phyloP scores from a whole-genome alignment of 306 rosid genomes.

The Vigna unguiculata region DNA sequence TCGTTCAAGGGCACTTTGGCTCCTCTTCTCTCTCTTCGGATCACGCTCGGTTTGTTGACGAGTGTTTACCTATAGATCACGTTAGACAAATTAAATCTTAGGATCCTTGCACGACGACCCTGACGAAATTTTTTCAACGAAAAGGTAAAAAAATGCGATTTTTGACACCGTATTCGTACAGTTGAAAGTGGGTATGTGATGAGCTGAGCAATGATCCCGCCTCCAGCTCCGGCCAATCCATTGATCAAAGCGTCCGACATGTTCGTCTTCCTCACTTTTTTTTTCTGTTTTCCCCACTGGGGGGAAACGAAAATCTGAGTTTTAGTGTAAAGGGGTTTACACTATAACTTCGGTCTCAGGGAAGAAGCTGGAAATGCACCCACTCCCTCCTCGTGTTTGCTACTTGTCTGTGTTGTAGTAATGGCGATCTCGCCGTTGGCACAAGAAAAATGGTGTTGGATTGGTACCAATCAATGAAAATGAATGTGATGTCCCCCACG shows the following conservation, averaged over 20 bases:
- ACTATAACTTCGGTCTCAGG: not conserved
- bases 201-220: slow-evolving; percentile 98
- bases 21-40: slow-evolving; percentile 64
- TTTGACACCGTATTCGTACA: slow-evolving; percentile 43
- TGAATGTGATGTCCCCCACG: not conserved
- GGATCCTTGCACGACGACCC: not conserved
- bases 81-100: not conserved
- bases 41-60: slow-evolving; percentile 98
- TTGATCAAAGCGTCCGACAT: slow-evolving; percentile 99
- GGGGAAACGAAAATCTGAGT: slow-evolving; percentile 27
- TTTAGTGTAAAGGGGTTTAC: not conserved
- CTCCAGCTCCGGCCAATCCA: slow-evolving; percentile 97
- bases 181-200: slow-evolving; percentile 98
- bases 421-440: slow-evolving; percentile 7
- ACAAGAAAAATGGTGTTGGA: not conserved
- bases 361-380: slow-evolving; percentile 24
- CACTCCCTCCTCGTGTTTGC: not conserved
- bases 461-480: slow-evolving; percentile 13
- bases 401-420: not conserved
- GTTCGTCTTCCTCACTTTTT: slow-evolving; percentile 10
- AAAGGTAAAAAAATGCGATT: not conserved
- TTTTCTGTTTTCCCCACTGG: slow-evolving; percentile 30
- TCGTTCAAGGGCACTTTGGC: slow-evolving; percentile 63
- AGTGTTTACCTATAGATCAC: slow-evolving; percentile 79
- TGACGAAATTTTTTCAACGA: not conserved